phyloP scores from a whole-genome alignment of 2,329 filamentous ascomycete genomes.

The Trichophaea hybrida region DNA sequence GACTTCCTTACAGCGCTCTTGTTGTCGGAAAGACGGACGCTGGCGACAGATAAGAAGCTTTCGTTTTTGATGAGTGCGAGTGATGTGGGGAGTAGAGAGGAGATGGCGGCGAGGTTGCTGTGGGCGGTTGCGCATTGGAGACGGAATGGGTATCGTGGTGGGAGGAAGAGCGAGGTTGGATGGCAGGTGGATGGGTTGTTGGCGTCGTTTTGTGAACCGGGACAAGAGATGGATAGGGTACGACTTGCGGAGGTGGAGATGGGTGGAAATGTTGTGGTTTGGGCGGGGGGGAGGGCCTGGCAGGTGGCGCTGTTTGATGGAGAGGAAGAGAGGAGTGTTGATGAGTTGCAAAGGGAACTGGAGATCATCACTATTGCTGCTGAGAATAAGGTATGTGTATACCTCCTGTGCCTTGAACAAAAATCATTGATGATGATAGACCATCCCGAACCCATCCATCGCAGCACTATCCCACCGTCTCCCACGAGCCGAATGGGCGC shows the following conservation, averaged over 20 bases:
- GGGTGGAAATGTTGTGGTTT: background rate
- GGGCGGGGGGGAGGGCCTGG: constrained; percentile 8
- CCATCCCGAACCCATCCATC: background rate
- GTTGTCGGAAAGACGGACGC: background rate
- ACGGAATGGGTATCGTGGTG: background rate
- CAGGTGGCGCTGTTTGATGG: constrained; percentile 1
- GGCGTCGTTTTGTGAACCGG: background rate
- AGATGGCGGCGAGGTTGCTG: background rate
- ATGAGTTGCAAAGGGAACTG: constrained; percentile 5
- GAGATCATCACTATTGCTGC: background rate
- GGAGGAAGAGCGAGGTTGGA: background rate
- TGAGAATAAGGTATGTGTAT: background rate
- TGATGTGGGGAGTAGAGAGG: background rate
- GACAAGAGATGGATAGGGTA: background rate
- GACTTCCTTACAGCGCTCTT: background rate
- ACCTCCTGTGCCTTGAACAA: background rate
- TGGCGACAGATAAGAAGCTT: background rate
- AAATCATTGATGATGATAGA: background rate
- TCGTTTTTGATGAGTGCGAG: background rate
- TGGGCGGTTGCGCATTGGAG: background rate
- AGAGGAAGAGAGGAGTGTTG: background rate
- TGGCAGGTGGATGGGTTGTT: background rate
- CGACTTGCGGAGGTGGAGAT: background rate
- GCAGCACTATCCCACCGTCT: constrained; percentile 14
- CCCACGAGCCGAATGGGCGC: constrained; percentile 6